Conservation (phyloP, 2,329 filamentous ascomycete genomes). For the Ascochyta viciae-villosae region DNA sequence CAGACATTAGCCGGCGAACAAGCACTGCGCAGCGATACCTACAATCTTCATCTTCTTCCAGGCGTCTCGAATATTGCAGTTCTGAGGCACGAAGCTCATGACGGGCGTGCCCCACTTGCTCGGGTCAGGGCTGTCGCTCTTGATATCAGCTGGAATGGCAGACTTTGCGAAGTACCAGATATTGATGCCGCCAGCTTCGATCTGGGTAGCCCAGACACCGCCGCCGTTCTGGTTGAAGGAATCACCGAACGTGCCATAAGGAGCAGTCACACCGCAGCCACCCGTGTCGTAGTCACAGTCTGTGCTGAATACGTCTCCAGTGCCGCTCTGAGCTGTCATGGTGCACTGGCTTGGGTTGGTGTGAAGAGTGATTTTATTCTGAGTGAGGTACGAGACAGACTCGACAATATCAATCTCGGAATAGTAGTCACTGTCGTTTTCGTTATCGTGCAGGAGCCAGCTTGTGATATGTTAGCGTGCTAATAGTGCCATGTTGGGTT, state of each 20-base stretch:
- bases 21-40: not conserved
- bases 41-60: conserved; percentile 32
- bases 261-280: conserved; percentile 23
- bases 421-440: conserved; percentile 51
- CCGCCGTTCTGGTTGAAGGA: conserved; percentile 47
- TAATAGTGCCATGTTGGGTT: no score
- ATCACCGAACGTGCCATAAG: conserved; percentile 24
- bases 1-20: not conserved
- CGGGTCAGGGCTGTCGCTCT: conserved; percentile 53
- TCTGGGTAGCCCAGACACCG: conserved; percentile 59
- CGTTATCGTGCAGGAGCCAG: conserved; percentile 51
- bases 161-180: conserved; percentile 61
- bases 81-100: conserved; percentile 40
- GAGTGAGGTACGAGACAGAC: conserved; percentile 44
- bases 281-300: not conserved
- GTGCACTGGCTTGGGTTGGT: conserved; percentile 15
- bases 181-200: conserved; percentile 55
- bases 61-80: conserved; percentile 53
- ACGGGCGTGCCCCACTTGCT: conserved; percentile 51
- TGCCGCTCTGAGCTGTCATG: conserved; percentile 8
- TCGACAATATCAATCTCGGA: conserved; percentile 54
- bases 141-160: conserved; percentile 55
- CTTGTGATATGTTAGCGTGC: conserved; percentile 11
- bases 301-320: conserved; percentile 1
- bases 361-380: conserved; percentile 32